Base-by-base conservation (phyloP, 371 early-diverging fungal genomes). In the Rhizomucor miehei region DNA sequence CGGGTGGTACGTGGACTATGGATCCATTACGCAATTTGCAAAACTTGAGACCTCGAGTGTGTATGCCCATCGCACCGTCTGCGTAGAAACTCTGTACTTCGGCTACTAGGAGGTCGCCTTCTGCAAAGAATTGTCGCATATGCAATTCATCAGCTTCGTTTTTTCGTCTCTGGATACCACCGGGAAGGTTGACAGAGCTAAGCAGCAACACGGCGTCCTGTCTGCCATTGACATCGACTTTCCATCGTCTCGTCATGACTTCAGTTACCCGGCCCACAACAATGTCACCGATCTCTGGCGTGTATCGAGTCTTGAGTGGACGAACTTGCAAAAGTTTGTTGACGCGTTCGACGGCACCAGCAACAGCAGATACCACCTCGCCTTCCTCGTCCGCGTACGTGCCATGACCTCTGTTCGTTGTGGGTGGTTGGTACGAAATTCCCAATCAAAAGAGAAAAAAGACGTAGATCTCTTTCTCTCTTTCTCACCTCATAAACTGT, bases 61-160 rank as follows among this genome's bases (percentile, higher is more conserved):
- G 99, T 39, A 99, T 69, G 8, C 91, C 88, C 46, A 89, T 83
- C 0, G 91, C 88, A 11, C 98, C 98, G 69, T 94, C 97, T 20
- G 72, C 72, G 72, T 89, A 93, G 60, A 93, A 87, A 19, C 86
- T 81, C 72, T 99, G 99, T 6, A 99, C 93, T 71, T 99, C 99
- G 45, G 99, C 97, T 69, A 95, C 94, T 12, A 99, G 69, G 51
- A 99, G 63, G 77, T 99, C 99, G 6, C 98, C 98, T 54, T 98
- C 97, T 38, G 89, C 75, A 73, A 98, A 97, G 66, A 94, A 97
- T 23, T 83, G 82, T 49, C 97, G 85, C 99, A 99, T 99, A 66
- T 94, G 93, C 54, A 99, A 85, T 69, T 99, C 99, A 75, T 99
- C 99, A 0, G 90, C 86, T 69, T 99, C 99, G 39, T 90, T 89